A percentile compares a stretch with the other conserved stretches of the same genome.
Evolutionary conservation across 345 rosid genomes (phyloP).

Genomic region (Passiflora organensis): DNA sequence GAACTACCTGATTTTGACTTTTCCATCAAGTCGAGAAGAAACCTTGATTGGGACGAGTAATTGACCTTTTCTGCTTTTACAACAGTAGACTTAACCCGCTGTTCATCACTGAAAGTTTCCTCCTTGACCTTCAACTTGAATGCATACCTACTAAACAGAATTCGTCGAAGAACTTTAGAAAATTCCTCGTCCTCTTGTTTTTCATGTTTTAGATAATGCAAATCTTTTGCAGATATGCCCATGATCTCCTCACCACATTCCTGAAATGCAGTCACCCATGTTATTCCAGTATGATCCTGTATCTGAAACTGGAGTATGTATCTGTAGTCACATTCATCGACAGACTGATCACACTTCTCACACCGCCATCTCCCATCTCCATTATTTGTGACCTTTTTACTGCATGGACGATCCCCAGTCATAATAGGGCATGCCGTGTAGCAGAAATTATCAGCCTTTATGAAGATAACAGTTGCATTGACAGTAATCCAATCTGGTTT

Average conservation of each 20-base stretch:
- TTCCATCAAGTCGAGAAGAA: slow-evolving; percentile 52
- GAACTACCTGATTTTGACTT: slow-evolving; percentile 41
- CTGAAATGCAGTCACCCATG: slow-evolving; percentile 92
- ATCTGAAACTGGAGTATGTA: slow-evolving; percentile 84
- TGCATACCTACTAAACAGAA: slow-evolving; percentile 52
- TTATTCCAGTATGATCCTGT: slow-evolving; percentile 78
- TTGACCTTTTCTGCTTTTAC: slow-evolving; percentile 69
- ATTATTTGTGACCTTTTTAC: slow-evolving; percentile 79
- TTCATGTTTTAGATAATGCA: slow-evolving; percentile 58
- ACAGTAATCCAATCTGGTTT: slow-evolving; percentile 91
- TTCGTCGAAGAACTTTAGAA: slow-evolving; percentile 57
- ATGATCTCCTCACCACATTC: slow-evolving; percentile 78
- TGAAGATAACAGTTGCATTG: slow-evolving; percentile 50
- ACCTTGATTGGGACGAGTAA: slow-evolving; percentile 53
- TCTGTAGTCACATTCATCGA: slow-evolving; percentile 78
- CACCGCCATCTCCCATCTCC: slow-evolving; percentile 95
- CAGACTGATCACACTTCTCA: slow-evolving; percentile 63
- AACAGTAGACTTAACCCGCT: slow-evolving; percentile 76
- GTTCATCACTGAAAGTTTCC: slow-evolving; percentile 80
- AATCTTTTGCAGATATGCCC: slow-evolving; percentile 80
- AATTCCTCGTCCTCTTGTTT: slow-evolving; percentile 62
- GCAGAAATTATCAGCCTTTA: slow-evolving; percentile 79
- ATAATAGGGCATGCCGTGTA: slow-evolving; percentile 87
- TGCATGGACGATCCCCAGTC: slow-evolving; percentile 77
- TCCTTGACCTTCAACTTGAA: slow-evolving; percentile 93